Percentiles rank a stretch among this genome's conserved stretches.
These are phyloP conservation scores for Tetrahymena malaccensis DNA, from an alignment of 73 alveolate genomes.

Conservation along the genomic window DNA sequence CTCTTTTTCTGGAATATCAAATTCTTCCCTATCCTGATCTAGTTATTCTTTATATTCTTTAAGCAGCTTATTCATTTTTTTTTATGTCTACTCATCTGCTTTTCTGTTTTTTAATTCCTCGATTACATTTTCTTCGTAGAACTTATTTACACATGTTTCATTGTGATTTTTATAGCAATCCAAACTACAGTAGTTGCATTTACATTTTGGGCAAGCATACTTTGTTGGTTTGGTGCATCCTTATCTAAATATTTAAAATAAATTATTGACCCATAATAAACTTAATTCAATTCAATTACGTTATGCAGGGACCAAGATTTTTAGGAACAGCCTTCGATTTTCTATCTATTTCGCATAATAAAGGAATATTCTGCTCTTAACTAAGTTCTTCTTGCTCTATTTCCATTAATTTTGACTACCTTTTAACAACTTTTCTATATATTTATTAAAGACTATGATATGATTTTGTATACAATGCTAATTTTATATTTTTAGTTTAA, in stretches of 20 bases:
- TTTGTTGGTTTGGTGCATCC: background rate
- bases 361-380: background rate
- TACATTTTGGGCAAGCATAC: background rate
- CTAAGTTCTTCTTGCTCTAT: background rate
- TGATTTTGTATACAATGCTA: background rate
- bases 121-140: background rate
- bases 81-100: background rate
- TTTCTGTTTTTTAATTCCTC: background rate
- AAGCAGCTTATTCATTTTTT: background rate
- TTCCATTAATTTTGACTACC: background rate
- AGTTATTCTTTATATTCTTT: background rate
- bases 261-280: background rate
- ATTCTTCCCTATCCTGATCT: background rate
- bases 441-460: background rate
- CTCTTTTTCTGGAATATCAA: background rate
- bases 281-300: background rate
- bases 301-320: background rate
- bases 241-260: background rate
- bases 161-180: background rate
- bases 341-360: background rate
- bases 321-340: background rate
- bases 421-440: background rate
- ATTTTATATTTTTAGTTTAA: background rate
- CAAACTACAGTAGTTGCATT: background rate
- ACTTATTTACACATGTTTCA: background rate